Base-by-base conservation (phyloP, 208 protist species). In the Wallacemonas sp. region DNA sequence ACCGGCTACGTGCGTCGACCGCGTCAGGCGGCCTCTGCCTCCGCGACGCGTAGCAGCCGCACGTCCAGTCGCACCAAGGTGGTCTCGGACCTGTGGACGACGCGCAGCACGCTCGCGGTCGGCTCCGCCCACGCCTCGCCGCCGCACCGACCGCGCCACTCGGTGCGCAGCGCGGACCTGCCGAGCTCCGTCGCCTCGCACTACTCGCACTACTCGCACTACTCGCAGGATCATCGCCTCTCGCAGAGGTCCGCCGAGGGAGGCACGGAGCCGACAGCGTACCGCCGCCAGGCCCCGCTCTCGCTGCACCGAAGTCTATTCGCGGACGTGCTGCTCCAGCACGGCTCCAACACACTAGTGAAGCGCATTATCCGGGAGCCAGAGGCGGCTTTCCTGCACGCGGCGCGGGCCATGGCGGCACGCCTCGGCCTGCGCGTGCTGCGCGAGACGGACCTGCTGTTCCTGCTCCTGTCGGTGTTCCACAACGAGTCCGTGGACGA, bases 361-460 rank as follows among this genome's bases (percentile, higher is more conserved):
- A 41, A 52, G 25, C 65, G 52, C 32, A 36, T 59, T 39, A 8
- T 16, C 2, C 18, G 10, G 7, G 31, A 59, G 52, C 11, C 31
- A 8, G 48, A 67, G 31, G 63, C 48, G 3, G 39, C 14, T 28
- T 67, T 84, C 16, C 31, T 79, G 36, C 14, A 41, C 14, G 22
- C 42, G 28, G 16, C 76, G 22, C 45, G 55, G n/a, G 44, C 16
- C 36, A 62, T 70, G 45, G 74, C 67, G 20, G 57, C 38, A 22
- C 65, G 63, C 16, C 28, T 79, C 14, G 78, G 78, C 14, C 69
- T 84, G 48, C 78, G 70, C 1, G 45, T 33, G 29, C 64, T 84
- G 14, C 65, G 66, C 3, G 31, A 57, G 31, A 20, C 31, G 42
- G 78, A 84, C 38, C 38, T 84, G 12, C 29, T 49, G 20, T 32